These are phyloP conservation scores for Capillidium rhysosporum DNA, from an alignment of 371 early-diverging fungal genomes.

Conservation along the genomic window DNA sequence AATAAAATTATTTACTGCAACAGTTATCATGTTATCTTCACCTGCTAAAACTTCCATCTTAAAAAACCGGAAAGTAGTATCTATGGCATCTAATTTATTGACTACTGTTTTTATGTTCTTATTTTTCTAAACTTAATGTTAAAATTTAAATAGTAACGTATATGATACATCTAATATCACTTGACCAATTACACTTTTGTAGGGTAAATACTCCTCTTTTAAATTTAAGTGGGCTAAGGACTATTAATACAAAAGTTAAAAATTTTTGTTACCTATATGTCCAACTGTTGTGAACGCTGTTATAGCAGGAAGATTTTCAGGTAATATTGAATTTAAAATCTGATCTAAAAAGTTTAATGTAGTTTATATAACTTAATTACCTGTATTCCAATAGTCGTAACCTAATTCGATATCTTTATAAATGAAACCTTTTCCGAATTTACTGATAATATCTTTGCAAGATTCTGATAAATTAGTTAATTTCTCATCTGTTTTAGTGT, in stretches of 20 bases:
- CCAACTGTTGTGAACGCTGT: constrained; percentile 86
- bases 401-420: constrained; percentile 29
- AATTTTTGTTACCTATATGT: constrained; percentile 79
- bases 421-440: constrained; percentile 24
- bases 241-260: background rate
- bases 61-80: constrained; percentile 88
- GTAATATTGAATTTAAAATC: constrained; percentile 73
- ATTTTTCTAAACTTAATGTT: constrained; percentile 44
- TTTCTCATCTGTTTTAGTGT: constrained; percentile 10
- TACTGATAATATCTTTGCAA: constrained; percentile 20
- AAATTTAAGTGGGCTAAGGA: constrained; percentile 83
- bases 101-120: constrained; percentile 79
- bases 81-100: constrained; percentile 87
- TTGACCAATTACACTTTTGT: constrained; percentile 78
- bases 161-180: constrained; percentile 68
- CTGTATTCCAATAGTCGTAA: constrained; percentile 64
- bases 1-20: background rate
- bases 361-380: constrained; percentile 12
- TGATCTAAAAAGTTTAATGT: constrained; percentile 33
- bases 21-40: constrained; percentile 57
- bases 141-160: background rate
- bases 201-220: constrained; percentile 69
- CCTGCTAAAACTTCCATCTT: constrained; percentile 94
- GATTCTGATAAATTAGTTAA: constrained; percentile 22
- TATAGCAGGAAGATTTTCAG: constrained; percentile 59